These are phyloP conservation scores for Lodderomyces elongisporus DNA, from an alignment of 1,139 yeast genomes.

Conservation along the genomic window DNA sequence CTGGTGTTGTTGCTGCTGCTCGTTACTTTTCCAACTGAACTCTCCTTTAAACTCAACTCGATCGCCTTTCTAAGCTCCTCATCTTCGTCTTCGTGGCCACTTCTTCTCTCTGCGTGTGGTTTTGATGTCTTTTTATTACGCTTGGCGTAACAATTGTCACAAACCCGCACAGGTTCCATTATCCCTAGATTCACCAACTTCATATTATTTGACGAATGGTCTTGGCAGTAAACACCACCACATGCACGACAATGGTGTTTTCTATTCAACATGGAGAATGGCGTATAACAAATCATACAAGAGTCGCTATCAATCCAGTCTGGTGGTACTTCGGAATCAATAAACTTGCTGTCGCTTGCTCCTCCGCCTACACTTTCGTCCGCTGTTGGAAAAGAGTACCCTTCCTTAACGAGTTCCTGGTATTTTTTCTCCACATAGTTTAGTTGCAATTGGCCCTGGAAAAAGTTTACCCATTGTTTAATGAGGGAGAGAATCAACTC, in stretches of 20 bases:
- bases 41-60: slow-evolving; percentile 67
- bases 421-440: slow-evolving; percentile 62
- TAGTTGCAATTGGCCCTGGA: slow-evolving; percentile 64
- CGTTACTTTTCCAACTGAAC: slow-evolving; percentile 20
- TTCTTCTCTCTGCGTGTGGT: neutral
- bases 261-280: slow-evolving; percentile 77
- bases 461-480: slow-evolving; percentile 74
- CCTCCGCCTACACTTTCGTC: slow-evolving; percentile 19
- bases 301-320: slow-evolving; percentile 97
- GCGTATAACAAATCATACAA: slow-evolving; percentile 87
- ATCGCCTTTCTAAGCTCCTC: slow-evolving; percentile 77
- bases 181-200: slow-evolving; percentile 85
- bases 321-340: slow-evolving; percentile 88
- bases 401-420: slow-evolving; percentile 55
- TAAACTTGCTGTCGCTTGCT: slow-evolving; percentile 41
- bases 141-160: slow-evolving; percentile 80
- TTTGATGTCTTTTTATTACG: slow-evolving; percentile 9
- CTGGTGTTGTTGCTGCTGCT: slow-evolving; percentile 7
- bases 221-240: slow-evolving; percentile 90
- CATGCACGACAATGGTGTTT: slow-evolving; percentile 97
- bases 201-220: slow-evolving; percentile 66
- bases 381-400: slow-evolving; percentile 64
- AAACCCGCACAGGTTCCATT: slow-evolving; percentile 83
- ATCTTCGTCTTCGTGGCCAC: slow-evolving; percentile 48
- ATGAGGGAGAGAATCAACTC: slow-evolving; percentile 56